A percentile compares a stretch with the other conserved stretches of the same genome.
Evolutionary conservation across 1,284 basidiomycete genomes (phyloP).

Genomic region (Sphagnurus paluster): DNA sequence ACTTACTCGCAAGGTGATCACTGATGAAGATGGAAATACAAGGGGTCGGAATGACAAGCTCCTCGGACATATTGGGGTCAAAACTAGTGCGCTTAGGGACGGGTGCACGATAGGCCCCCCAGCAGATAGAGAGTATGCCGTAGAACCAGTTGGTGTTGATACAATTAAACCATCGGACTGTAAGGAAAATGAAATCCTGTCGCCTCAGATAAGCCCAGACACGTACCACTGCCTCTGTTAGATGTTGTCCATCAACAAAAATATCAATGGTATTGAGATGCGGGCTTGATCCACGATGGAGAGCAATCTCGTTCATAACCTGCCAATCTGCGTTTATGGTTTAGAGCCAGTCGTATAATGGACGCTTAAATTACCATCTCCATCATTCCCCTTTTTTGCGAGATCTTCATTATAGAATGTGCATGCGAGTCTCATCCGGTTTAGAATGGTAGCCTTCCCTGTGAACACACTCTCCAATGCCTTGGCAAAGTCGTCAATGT

Average conservation of each 20-base stretch:
- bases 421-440: conserved; percentile 86
- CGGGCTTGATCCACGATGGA: conserved; percentile 90
- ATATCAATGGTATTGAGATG: conserved; percentile 95
- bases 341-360: too few relatives aligned
- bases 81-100: conserved; percentile 83
- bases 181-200: too few relatives aligned
- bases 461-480: conserved; percentile 78
- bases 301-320: conserved; percentile 96
- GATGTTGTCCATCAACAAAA: conserved; percentile 92
- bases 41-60: conserved; percentile 92
- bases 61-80: conserved; percentile 94
- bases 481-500: conserved; percentile 79
- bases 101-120: conserved; percentile 98
- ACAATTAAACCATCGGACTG: conserved; percentile 95
- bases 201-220: too few relatives aligned
- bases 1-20: conserved; percentile 79
- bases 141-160: conserved; percentile 95
- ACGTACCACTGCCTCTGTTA: conserved; percentile 93
- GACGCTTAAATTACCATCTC: too few relatives aligned
- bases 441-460: conserved; percentile 77
- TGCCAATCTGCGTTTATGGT: conserved; percentile 88
- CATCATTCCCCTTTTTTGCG: conserved; percentile 51
- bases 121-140: conserved; percentile 94
- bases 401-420: conserved; percentile 69
- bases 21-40: conserved; percentile 84